A percentile compares a stretch with the other conserved stretches of the same genome.
phyloP scores from a whole-genome alignment of 2,329 filamentous ascomycete genomes.

The Neopestalotiopsis clavispora region DNA sequence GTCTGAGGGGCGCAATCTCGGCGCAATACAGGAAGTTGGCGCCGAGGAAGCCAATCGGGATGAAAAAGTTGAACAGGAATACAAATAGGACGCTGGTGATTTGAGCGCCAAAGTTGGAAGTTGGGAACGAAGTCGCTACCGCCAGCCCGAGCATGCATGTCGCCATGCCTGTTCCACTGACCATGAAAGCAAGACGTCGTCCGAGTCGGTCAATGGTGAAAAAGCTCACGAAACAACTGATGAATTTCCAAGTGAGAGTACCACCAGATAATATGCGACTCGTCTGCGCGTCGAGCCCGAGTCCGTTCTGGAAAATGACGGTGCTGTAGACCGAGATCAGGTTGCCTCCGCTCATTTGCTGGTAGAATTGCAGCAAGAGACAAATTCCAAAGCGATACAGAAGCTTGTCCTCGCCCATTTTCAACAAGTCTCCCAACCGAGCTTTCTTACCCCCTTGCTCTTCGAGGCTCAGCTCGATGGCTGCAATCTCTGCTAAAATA shows the following conservation, averaged over 20 bases:
- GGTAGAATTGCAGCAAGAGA: slow-evolving; percentile 53
- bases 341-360: slow-evolving; percentile 55
- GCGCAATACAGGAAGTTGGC: slow-evolving; percentile 66
- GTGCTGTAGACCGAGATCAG: slow-evolving; percentile 53
- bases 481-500: slow-evolving; percentile 45
- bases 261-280: slow-evolving; percentile 49
- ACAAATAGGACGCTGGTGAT: slow-evolving; percentile 60
- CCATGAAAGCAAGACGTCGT: slow-evolving; percentile 55
- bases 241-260: slow-evolving; percentile 51
- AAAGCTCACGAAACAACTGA: slow-evolving; percentile 55
- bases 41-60: slow-evolving; percentile 63
- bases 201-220: slow-evolving; percentile 57
- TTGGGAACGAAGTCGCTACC: slow-evolving; percentile 53
- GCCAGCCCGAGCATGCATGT: slow-evolving; percentile 59
- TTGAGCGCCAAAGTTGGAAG: slow-evolving; percentile 48
- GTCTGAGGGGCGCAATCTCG: slow-evolving; percentile 57
- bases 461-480: slow-evolving; percentile 54
- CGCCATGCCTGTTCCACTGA: slow-evolving; percentile 57
- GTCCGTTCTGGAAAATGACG: slow-evolving; percentile 45
- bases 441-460: slow-evolving; percentile 41
- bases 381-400: slow-evolving; percentile 55
- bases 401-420: slow-evolving; percentile 54
- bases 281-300: slow-evolving; percentile 41
- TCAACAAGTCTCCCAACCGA: slow-evolving; percentile 48
- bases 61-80: slow-evolving; percentile 65